A percentile compares a stretch with the other conserved stretches of the same genome.
phyloP scores from a whole-genome alignment of 2,329 filamentous ascomycete genomes.

The Diaporthe sp. region DNA sequence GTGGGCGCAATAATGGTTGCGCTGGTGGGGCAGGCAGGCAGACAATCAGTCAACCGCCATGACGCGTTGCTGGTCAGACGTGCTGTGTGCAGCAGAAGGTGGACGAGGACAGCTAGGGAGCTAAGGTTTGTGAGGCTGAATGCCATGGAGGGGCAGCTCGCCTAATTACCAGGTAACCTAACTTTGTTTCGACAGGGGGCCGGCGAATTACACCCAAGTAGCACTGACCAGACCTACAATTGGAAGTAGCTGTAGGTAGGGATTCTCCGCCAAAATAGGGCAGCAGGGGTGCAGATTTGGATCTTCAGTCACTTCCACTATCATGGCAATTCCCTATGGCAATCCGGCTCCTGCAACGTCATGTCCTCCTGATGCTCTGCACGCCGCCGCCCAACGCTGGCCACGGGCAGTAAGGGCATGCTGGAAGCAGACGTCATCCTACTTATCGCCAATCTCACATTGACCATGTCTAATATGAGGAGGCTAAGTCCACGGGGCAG shows the following conservation, averaged over 20 bases:
- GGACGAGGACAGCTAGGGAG: not conserved
- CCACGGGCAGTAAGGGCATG: not conserved
- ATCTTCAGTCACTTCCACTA: constrained; percentile 35
- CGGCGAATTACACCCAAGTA: constrained; percentile 2
- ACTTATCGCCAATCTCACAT: constrained; percentile 28
- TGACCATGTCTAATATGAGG: constrained; percentile 23
- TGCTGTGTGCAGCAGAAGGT: constrained; percentile 7
- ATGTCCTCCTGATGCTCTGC: constrained; percentile 25
- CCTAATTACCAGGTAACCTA: not conserved
- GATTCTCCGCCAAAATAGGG: constrained; percentile 21
- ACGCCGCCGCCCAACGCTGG: constrained; percentile 2
- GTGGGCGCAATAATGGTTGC: not conserved
- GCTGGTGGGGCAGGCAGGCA: constrained; percentile 20
- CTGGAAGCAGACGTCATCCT: constrained; percentile 24
- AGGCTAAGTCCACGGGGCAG: constrained; percentile 7
- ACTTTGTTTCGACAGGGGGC: constrained; percentile 3
- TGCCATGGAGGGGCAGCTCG: constrained; percentile 3
- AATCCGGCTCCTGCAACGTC: constrained; percentile 39
- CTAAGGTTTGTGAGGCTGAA: constrained; percentile 14
- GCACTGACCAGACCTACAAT: not conserved
- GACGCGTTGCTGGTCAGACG: constrained; percentile 31
- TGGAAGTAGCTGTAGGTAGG: not conserved
- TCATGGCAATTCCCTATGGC: constrained; percentile 39
- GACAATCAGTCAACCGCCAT: constrained; percentile 41
- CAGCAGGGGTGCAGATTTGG: constrained; percentile 36